These are phyloP conservation scores for Vitis hybrid DNA, from an alignment of 177 flowering plant species.

Conservation along the genomic window DNA sequence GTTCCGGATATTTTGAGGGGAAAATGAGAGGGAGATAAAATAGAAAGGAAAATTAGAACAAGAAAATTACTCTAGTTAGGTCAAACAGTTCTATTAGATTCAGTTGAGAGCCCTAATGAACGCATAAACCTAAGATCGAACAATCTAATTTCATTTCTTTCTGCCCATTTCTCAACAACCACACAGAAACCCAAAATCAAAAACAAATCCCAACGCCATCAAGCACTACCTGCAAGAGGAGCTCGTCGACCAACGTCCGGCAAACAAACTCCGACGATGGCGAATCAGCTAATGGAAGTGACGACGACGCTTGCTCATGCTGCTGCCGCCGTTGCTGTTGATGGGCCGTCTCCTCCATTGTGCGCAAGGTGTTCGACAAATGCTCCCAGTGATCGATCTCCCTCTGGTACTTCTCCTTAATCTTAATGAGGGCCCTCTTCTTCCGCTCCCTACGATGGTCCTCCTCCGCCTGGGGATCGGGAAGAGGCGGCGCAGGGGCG, in stretches of 20 bases:
- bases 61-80: no score
- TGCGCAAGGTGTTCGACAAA: conserved; percentile 49
- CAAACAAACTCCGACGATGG: conserved; percentile 8
- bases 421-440: conserved; percentile 42
- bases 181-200: neutral
- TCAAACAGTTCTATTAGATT: no score
- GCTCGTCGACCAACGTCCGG: conserved; percentile 38
- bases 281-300: neutral
- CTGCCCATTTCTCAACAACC: neutral
- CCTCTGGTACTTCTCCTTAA: conserved; percentile 39
- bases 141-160: neutral
- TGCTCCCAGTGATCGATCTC: conserved; percentile 66
- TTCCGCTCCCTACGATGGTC: conserved; percentile 32
- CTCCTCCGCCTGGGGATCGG: conserved; percentile 39
- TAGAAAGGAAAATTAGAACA: no score
- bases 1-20: no score
- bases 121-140: neutral
- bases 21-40: no score
- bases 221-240: conserved; percentile 48
- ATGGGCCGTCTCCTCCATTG: conserved; percentile 30
- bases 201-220: neutral
- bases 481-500: conserved; percentile 8
- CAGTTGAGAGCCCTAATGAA: neutral
- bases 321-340: conserved; percentile 5
- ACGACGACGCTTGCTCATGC: conserved; percentile 7